phyloP scores from a whole-genome alignment of 164 flowering plant genomes.

The Annona cherimola region DNA sequence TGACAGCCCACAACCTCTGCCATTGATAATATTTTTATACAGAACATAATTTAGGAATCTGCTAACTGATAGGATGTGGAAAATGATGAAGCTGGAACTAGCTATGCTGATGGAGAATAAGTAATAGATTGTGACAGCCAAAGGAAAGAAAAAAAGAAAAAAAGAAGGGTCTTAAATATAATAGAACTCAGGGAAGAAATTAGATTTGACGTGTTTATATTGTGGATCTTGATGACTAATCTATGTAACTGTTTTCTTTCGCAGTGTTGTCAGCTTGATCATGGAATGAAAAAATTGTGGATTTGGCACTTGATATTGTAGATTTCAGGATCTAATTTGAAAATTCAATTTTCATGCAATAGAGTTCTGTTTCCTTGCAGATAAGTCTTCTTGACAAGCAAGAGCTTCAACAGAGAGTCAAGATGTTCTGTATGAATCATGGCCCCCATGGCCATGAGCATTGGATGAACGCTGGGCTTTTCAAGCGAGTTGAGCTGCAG shows the following conservation, averaged over 20 bases:
- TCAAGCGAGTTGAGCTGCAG: slow-evolving; percentile 80
- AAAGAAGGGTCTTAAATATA: neutral
- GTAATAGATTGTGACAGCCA: neutral
- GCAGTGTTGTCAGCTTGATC: neutral
- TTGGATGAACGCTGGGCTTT: slow-evolving; percentile 65
- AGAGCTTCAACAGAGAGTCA: slow-evolving; percentile 85
- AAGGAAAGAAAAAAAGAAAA: neutral
- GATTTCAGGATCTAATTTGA: neutral
- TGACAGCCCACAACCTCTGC: too few species aligned
- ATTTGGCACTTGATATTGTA: neutral
- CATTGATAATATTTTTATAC: too few species aligned
- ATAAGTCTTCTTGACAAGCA: slow-evolving; percentile 76
- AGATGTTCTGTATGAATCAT: slow-evolving; percentile 54
- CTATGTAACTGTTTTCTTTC: neutral
- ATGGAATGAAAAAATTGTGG: neutral
- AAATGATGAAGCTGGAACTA: neutral
- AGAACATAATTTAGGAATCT: too few species aligned
- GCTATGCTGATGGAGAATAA: neutral
- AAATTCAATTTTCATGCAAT: neutral
- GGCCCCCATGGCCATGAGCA: slow-evolving; percentile 88
- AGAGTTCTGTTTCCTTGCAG: slow-evolving; percentile 32
- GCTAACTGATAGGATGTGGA: too few species aligned
- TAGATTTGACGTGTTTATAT: neutral
- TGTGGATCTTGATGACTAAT: neutral
- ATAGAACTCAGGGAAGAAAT: too few species aligned